Conservation (phyloP, 441 rosid species). For the Brassica hybrid region DNA sequence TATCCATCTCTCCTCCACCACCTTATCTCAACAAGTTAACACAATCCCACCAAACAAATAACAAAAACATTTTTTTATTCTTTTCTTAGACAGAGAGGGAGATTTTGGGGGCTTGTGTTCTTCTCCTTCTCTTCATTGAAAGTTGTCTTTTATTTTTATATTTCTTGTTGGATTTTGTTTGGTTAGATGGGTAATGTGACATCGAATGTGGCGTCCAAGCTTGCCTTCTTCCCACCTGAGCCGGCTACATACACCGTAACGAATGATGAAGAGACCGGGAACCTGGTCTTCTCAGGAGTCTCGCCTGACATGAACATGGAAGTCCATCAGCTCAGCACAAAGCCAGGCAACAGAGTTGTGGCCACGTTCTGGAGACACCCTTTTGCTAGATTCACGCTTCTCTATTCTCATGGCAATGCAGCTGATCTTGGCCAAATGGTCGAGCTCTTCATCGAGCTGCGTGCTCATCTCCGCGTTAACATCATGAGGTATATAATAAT, state of each 20-base stretch:
- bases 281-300: slow-evolving; percentile 63
- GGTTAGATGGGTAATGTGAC: slow-evolving; percentile 88
- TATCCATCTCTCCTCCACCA: slow-evolving; percentile 37
- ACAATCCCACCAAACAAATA: slow-evolving; percentile 27
- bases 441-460: slow-evolving; percentile 92
- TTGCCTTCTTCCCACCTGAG: slow-evolving; percentile 97
- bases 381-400: slow-evolving; percentile 79
- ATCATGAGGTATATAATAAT: slow-evolving; percentile 72
- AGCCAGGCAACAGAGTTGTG: slow-evolving; percentile 75
- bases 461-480: slow-evolving; percentile 91
- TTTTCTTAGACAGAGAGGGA: slow-evolving; percentile 26
- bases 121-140: slow-evolving; percentile 23
- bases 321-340: slow-evolving; percentile 81
- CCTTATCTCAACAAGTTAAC: slow-evolving; percentile 37
- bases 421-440: slow-evolving; percentile 97
- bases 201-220: slow-evolving; percentile 90
- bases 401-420: slow-evolving; percentile 97
- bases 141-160: neutral
- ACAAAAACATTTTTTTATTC: slow-evolving; percentile 1
- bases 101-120: slow-evolving; percentile 34
- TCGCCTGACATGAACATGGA: slow-evolving; percentile 78
- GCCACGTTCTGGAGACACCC: slow-evolving; percentile 97
- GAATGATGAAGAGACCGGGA: slow-evolving; percentile 67
- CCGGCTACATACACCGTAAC: slow-evolving; percentile 80
- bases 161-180: slow-evolving; percentile 12